Base-by-base conservation (phyloP, 306 rosid species). In the Trifolium subterraneum region DNA sequence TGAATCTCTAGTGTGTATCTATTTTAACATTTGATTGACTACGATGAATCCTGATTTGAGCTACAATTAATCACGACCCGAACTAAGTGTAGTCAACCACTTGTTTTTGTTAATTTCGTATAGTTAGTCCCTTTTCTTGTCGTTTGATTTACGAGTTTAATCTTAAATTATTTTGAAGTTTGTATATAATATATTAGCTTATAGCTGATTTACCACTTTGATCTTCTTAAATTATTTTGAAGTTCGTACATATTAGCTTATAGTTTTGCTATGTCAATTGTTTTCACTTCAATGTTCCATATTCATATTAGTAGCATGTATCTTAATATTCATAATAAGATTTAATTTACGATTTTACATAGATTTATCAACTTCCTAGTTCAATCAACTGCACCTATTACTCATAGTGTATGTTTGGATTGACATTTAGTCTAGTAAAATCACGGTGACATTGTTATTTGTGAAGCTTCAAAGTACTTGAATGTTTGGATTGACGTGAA, bases 351-450 rank as follows among this genome's bases (percentile, higher is more conserved):
- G 44, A 44, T 4, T 44, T 2, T 42, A 15, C 19, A 47, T n/a
- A 14, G 35, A 70, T 70, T 63, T 38, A 50, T 62, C 11, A 70
- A 52, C 59, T 52, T 52, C 59, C 59, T 18, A 18, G 59, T 52
- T 4, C 27, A n/a, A n/a, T 19, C 10, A n/a, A n/a, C n/a, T n/a
- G 22, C 10, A 51, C 25, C 5, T 18, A 19, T 51, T 7, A 16
- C 23, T 18, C 20, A 6, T 7, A 7, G 10, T 36, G 39, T 7
- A 36, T 36, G 9, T 7, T 36, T 36, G 10, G 39, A 36, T 36
- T 36, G 39, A 36, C 39, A 8, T 2, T 36, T 2, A 36, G 1
- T 36, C 5, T 36, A 7, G 39, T 36, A 36, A 36, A 35, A 36
- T 36, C 35, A 31, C 35, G 2, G 2, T 36, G 39, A 2, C 2